Evolutionary conservation across 2,329 filamentous ascomycete species (phyloP).

Genomic region (Beauveria caledonica): DNA sequence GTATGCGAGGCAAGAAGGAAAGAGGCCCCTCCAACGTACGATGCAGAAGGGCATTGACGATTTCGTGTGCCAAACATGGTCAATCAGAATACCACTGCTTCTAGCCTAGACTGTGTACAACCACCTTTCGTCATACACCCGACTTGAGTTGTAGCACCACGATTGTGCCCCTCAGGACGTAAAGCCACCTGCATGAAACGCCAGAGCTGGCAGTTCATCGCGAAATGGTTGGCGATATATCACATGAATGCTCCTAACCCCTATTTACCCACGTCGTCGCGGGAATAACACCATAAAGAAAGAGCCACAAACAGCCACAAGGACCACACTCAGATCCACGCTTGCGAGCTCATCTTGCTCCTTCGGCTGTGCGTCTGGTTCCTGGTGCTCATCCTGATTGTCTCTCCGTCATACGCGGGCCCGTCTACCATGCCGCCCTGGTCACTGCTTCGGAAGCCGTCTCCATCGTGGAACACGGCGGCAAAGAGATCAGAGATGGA

Average conservation of each 20-base stretch:
- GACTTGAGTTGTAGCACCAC: not conserved
- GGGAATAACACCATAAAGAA: not conserved
- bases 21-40: not conserved
- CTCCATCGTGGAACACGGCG: slow-evolving; percentile 68
- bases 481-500: slow-evolving; percentile 62
- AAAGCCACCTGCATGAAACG: slow-evolving; percentile 4
- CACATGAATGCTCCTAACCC: not conserved
- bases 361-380: not conserved
- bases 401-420: slow-evolving; percentile 13
- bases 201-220: not conserved
- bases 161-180: not conserved
- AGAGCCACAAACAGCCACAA: not conserved
- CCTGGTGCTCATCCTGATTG: not conserved
- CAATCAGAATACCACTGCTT: not conserved
- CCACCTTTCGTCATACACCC: not conserved
- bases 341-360: not conserved
- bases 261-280: not conserved
- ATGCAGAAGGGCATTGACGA: not conserved
- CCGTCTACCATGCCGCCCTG: slow-evolving; percentile 21
- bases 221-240: not conserved
- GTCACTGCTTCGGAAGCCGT: slow-evolving; percentile 49
- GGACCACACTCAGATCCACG: not conserved
- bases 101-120: slow-evolving; percentile 4
- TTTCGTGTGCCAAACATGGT: not conserved
- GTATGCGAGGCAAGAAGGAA: not conserved